Percentiles rank a stretch among this genome's conserved stretches.
Evolutionary conservation across 768 basidiomycete species (phyloP).

Genomic region (Coprinopsis sp.): DNA sequence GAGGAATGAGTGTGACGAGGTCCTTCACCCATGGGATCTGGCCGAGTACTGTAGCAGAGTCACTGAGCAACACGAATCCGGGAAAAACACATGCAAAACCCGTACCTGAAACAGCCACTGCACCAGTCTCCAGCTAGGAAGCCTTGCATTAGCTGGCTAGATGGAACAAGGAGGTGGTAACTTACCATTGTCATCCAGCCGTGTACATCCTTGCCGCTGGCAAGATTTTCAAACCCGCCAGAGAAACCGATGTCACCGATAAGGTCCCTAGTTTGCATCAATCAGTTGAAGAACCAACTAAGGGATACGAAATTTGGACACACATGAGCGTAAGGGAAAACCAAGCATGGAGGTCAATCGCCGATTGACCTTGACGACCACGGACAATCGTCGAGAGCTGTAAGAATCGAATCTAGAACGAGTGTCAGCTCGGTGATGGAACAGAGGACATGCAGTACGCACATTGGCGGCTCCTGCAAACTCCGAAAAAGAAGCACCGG

Average conservation of each 20-base stretch:
- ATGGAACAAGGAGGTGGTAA: neutral
- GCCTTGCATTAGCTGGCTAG: neutral
- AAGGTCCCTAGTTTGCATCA: too few relatives aligned
- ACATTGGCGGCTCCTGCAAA: neutral
- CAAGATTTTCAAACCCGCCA: conserved; percentile 23
- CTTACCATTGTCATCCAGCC: conserved; percentile 20
- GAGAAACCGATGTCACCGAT: conserved; percentile 25
- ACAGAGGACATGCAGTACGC: neutral
- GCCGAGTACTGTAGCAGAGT: conserved; percentile 17
- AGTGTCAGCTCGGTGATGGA: neutral
- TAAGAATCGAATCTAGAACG: neutral
- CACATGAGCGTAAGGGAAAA: neutral
- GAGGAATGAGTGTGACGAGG: conserved; percentile 14
- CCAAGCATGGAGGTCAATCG: neutral
- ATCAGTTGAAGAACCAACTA: neutral
- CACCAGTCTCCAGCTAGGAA: conserved; percentile 15
- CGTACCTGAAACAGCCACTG: conserved; percentile 14
- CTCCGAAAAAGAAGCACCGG: neutral
- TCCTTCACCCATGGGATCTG: conserved; percentile 22
- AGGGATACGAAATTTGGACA: neutral
- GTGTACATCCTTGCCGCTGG: conserved; percentile 17
- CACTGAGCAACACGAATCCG: neutral
- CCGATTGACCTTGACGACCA: neutral
- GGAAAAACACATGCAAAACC: conserved; percentile 2
- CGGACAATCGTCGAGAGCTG: neutral